These are phyloP conservation scores for Podila epigama DNA, from an alignment of 192 early-diverging fungal species.

Conservation along the genomic window DNA sequence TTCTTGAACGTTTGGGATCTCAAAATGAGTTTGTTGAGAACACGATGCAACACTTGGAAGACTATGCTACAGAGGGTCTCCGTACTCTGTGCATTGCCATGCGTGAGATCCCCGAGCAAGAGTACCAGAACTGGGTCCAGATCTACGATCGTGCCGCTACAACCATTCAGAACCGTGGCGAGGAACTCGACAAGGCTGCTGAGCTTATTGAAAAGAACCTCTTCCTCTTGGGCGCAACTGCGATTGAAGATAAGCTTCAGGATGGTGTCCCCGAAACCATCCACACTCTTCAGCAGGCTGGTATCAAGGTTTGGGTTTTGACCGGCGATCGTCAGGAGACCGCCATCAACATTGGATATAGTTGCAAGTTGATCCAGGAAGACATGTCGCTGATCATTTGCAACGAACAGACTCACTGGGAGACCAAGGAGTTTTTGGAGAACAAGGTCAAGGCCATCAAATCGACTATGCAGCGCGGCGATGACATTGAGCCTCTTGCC, in stretches of 20 bases:
- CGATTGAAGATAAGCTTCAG: slow-evolving; percentile 98
- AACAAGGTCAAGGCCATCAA: slow-evolving; percentile 86
- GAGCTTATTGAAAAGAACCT: slow-evolving; percentile 96
- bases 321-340: slow-evolving; percentile 99
- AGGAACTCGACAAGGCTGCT: slow-evolving; percentile 89
- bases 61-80: slow-evolving; percentile 95
- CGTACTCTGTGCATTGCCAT: slow-evolving; percentile 96
- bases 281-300: slow-evolving; percentile 91
- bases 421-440: slow-evolving; percentile 92
- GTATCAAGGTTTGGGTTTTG: slow-evolving; percentile 97
- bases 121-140: slow-evolving; percentile 86
- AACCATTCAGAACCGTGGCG: slow-evolving; percentile 86
- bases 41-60: slow-evolving; percentile 85
- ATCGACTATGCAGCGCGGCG: slow-evolving; percentile 51
- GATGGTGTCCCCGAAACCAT: slow-evolving; percentile 99
- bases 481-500: slow-evolving; percentile 72
- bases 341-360: slow-evolving; percentile 98
- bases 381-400: slow-evolving; percentile 95
- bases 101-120: slow-evolving; percentile 88
- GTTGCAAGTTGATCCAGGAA: slow-evolving; percentile 95
- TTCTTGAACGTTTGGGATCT: slow-evolving; percentile 85
- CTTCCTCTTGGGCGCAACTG: slow-evolving; percentile 93
- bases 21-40: slow-evolving; percentile 75
- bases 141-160: slow-evolving; percentile 90
- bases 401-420: slow-evolving; percentile 90